Evolutionary conservation across 2,329 filamentous ascomycete species (phyloP).

Genomic region (Sporothrix humicola): DNA sequence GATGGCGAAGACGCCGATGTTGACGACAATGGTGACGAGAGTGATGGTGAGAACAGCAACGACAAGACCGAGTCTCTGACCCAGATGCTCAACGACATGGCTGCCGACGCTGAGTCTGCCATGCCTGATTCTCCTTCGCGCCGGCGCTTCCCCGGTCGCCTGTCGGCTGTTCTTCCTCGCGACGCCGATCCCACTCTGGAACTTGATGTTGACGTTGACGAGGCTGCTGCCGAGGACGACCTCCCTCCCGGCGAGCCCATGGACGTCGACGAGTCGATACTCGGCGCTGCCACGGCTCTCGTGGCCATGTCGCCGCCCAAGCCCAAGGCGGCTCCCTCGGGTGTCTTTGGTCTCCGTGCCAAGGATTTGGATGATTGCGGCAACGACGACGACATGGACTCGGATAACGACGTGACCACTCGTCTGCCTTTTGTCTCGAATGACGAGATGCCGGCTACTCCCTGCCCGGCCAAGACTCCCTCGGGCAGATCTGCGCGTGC

Average conservation of each 20-base stretch:
- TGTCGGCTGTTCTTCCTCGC: constrained; percentile 49
- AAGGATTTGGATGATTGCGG: constrained; percentile 54
- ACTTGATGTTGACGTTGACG: constrained; percentile 12
- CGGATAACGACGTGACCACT: constrained; percentile 58
- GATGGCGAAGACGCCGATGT: neutral
- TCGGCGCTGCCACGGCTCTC: constrained; percentile 22
- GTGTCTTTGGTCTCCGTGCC: constrained; percentile 54
- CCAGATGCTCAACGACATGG: constrained; percentile 37
- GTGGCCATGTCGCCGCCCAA: constrained; percentile 38
- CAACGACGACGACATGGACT: constrained; percentile 62
- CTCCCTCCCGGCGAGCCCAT: constrained; percentile 36
- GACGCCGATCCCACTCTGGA: constrained; percentile 40
- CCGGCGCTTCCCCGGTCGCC: constrained; percentile 46
- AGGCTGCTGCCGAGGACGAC: neutral
- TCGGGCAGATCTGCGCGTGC: neutral
- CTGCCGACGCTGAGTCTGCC: constrained; percentile 33
- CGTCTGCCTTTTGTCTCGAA: constrained; percentile 35
- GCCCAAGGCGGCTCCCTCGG: constrained; percentile 38
- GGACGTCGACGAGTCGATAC: constrained; percentile 43
- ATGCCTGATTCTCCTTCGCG: constrained; percentile 41
- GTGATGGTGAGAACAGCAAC: constrained; percentile 36
- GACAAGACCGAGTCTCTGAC: constrained; percentile 36
- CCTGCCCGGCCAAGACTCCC: constrained; percentile 45
- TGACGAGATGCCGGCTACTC: constrained; percentile 50
- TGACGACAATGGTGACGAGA: constrained; percentile 31